Evolutionary conservation across 2,329 filamentous ascomycete species (phyloP).

Genomic region (Aspergillus sp.): DNA sequence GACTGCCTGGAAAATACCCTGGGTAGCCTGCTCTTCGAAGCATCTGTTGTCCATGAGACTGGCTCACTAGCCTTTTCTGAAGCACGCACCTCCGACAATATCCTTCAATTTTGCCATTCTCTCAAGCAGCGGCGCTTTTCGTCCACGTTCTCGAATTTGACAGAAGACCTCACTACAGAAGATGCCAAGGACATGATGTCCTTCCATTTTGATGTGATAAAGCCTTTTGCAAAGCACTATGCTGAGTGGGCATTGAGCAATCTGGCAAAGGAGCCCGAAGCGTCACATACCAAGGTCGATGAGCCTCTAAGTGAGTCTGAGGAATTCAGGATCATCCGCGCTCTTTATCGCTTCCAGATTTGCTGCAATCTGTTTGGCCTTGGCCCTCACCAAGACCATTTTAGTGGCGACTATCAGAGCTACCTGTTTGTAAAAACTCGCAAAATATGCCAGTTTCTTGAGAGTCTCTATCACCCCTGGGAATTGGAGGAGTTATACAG

Average conservation of each 20-base stretch:
- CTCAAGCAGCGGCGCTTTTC: no score
- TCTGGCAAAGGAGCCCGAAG: conserved; percentile 2
- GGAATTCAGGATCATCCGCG: conserved; percentile 13
- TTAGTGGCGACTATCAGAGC: no score
- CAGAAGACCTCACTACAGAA: no score
- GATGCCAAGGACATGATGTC: not conserved
- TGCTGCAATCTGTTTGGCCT: conserved; percentile 1
- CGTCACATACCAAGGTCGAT: not conserved
- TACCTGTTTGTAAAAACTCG: no score
- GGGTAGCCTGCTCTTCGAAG: conserved; percentile 9
- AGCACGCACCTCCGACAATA: no score
- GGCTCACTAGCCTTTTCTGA: not conserved
- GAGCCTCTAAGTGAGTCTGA: conserved; percentile 11
- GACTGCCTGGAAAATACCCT: not conserved
- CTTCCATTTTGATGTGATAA: conserved; percentile 17
- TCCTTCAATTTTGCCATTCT: no score
- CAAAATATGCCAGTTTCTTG: no score
- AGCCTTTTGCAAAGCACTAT: conserved; percentile 15
- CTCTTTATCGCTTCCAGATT: conserved; percentile 18
- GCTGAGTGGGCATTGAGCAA: conserved; percentile 14
- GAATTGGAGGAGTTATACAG: conserved; percentile 14
- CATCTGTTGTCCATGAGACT: conserved; percentile 8
- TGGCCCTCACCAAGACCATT: no score
- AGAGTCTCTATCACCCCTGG: conserved; percentile 11
- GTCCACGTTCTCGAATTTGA: no score